Conservation (phyloP, 169 alveolate genomes). For the Perkinsus olseni region DNA sequence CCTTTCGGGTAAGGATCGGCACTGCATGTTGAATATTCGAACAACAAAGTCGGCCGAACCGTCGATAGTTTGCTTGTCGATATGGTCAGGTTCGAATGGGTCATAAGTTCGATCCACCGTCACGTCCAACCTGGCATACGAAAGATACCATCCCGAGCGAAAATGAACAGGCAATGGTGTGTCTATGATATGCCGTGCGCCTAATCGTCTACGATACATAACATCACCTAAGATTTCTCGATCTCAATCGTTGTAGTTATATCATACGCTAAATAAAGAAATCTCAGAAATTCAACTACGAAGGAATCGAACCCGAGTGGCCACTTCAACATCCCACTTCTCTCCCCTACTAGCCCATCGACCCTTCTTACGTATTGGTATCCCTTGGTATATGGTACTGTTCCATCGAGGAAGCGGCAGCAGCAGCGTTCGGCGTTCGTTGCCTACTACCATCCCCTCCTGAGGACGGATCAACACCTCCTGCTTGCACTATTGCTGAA, state of each 20-base stretch:
- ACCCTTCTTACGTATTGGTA: not conserved
- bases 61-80: not conserved
- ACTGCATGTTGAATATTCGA: not conserved
- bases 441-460: not conserved
- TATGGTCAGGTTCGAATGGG: not conserved
- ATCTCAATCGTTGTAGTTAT: too few species aligned
- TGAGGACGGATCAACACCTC: not conserved
- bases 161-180: too few species aligned
- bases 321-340: not conserved
- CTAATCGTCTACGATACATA: too few species aligned
- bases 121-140: not conserved
- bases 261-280: too few species aligned
- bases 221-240: too few species aligned
- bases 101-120: not conserved
- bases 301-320: not conserved
- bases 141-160: too few species aligned
- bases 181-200: too few species aligned
- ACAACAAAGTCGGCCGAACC: not conserved
- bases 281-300: too few species aligned
- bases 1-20: not conserved
- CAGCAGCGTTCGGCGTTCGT: not conserved
- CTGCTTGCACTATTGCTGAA: not conserved
- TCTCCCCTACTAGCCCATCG: not conserved
- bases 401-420: too few species aligned
- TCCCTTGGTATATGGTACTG: not conserved